Evolutionary conservation across 2,329 filamentous ascomycete species (phyloP).

Genomic region (Cryphonectria naterciae): DNA sequence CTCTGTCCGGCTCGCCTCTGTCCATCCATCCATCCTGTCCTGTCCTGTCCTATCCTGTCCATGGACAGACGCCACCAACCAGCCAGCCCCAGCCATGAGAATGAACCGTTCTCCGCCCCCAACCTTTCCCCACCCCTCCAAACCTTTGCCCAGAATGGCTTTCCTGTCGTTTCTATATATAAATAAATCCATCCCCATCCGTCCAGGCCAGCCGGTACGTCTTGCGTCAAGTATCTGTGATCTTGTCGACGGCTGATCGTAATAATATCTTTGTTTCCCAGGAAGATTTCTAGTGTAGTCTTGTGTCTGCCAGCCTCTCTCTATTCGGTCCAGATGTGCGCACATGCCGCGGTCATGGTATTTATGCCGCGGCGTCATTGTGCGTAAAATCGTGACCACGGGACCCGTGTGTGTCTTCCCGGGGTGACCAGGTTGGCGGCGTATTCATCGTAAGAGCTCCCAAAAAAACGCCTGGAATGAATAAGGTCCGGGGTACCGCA

Average conservation of each 20-base stretch:
- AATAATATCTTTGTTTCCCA: neutral
- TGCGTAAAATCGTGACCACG: neutral
- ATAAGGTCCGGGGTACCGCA: neutral
- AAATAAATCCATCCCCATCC: neutral
- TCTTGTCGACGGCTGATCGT: neutral
- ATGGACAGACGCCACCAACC: constrained; percentile 6
- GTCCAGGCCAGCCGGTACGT: constrained; percentile 29
- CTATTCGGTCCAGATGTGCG: neutral
- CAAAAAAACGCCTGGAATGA: constrained; percentile 4
- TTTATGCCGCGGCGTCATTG: no score
- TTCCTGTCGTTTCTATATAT: constrained; percentile 1
- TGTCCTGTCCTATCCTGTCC: constrained; percentile 1
- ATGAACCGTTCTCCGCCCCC: neutral
- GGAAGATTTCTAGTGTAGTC: neutral
- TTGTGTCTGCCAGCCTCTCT: neutral
- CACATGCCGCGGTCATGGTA: neutral
- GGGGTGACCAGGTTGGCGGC: neutral
- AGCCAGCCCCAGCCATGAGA: constrained; percentile 12
- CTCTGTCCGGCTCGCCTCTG: no score
- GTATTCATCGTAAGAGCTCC: neutral
- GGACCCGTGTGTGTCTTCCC: neutral
- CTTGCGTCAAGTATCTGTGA: neutral
- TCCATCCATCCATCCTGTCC: neutral
- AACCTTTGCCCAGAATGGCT: constrained; percentile 12
- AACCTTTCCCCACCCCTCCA: neutral